phyloP scores from a whole-genome alignment of 1,284 basidiomycete genomes.

The Anthracocystis walkeri region DNA sequence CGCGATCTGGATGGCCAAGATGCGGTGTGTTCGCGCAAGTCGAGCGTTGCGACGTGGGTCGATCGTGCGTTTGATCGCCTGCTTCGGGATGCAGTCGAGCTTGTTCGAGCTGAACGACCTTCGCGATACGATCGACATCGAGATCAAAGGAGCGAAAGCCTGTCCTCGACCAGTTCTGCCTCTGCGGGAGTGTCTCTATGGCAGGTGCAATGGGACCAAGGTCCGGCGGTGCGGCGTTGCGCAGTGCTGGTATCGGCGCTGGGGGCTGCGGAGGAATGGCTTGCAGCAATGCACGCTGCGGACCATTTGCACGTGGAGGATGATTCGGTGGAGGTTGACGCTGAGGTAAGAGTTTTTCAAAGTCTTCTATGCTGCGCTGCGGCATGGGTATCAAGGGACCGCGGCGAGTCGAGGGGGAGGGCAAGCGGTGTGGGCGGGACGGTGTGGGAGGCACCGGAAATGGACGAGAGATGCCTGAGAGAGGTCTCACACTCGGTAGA shows the following conservation, averaged over 20 bases:
- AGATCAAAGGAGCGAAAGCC: conserved; percentile 38
- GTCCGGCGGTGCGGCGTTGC: not conserved
- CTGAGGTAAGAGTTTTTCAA: conserved; percentile 24
- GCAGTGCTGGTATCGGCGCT: not conserved
- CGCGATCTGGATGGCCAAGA: conserved; percentile 16
- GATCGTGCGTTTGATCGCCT: not conserved
- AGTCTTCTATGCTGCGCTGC: conserved; percentile 29
- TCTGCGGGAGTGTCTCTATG: conserved; percentile 8
- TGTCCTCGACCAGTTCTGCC: conserved; percentile 15
- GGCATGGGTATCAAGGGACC: conserved; percentile 32
- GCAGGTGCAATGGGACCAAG: not conserved
- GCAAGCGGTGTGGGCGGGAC: conserved; percentile 19
- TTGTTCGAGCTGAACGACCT: conserved; percentile 20
- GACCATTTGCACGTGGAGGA: not conserved
- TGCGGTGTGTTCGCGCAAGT: not conserved
- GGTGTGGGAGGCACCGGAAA: conserved; percentile 23
- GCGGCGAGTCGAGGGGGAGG: not conserved
- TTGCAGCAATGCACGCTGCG: conserved; percentile 22
- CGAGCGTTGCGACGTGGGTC: not conserved
- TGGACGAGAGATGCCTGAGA: conserved; percentile 32
- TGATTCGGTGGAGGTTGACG: conserved; percentile 4
- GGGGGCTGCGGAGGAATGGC: conserved; percentile 30
- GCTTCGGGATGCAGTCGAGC: not conserved
- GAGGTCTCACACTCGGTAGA: conserved; percentile 20
- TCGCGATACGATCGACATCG: conserved; percentile 37